Evolutionary conservation across 2,329 filamentous ascomycete genomes (phyloP).

Genomic region (Claviceps humidiphila): DNA sequence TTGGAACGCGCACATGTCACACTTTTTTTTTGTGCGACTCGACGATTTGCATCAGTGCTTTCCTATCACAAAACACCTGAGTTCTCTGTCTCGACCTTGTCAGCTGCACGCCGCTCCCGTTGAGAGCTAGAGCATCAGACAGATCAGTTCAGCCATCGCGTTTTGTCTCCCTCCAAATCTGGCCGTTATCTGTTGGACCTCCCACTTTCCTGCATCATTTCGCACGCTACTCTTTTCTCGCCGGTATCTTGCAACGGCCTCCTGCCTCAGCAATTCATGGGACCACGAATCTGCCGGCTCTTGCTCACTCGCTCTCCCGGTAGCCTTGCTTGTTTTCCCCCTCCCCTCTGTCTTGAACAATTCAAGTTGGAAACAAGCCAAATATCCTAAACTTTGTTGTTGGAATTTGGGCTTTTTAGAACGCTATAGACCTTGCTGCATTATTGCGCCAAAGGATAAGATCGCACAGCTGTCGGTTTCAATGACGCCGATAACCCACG

Average conservation of each 20-base stretch:
- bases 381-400: not conserved
- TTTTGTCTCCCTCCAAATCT: not conserved
- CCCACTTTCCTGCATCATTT: not conserved
- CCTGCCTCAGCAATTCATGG: not conserved
- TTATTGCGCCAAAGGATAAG: not conserved
- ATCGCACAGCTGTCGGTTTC: slow-evolving; percentile 8
- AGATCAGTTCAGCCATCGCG: not conserved
- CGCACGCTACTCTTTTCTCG: not conserved
- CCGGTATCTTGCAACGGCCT: not conserved
- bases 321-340: not conserved
- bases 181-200: slow-evolving; percentile 2
- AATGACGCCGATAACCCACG: slow-evolving; percentile 46
- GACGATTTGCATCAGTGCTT: slow-evolving; percentile 1
- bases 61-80: not conserved
- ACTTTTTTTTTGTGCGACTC: slow-evolving; percentile 2
- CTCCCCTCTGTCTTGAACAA: not conserved
- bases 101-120: slow-evolving; percentile 1
- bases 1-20: slow-evolving; percentile 5
- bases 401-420: not conserved
- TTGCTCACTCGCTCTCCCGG: not conserved
- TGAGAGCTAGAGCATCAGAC: not conserved
- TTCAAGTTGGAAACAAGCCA: not conserved
- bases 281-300: not conserved
- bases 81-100: slow-evolving; percentile 5
- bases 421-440: not conserved